Evolutionary conservation across 1,284 basidiomycete genomes (phyloP), one percentile per base, ranked within the genome.

Genomic region (Fomitopsis palustris): DNA sequence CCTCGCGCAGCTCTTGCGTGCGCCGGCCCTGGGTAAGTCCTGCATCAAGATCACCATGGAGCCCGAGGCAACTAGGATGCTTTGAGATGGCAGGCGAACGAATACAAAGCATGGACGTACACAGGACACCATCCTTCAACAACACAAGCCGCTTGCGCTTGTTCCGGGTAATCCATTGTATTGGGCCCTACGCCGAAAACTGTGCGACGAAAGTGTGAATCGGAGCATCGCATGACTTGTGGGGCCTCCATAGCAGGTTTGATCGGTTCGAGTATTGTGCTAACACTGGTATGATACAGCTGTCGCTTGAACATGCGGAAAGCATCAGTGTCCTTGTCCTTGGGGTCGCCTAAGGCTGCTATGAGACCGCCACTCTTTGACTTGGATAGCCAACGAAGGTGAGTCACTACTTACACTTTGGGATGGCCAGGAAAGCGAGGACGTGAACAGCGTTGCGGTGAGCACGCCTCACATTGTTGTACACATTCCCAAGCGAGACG

Each of bases 81-180:
- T n/a, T n/a, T n/a, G n/a, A n/a, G n/a, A n/a, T n/a, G n/a, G n/a
- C n/a, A n/a, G n/a, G n/a, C n/a, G n/a, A n/a, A n/a, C n/a, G n/a
- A n/a, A n/a, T n/a, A n/a, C n/a, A n/a, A n/a, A n/a, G n/a, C n/a
- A n/a, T n/a, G n/a, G n/a, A n/a, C n/a, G n/a, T n/a, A n/a, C n/a
- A n/a, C n/a, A n/a, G n/a, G n/a, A n/a, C n/a, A n/a, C n/a, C n/a
- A n/a, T n/a, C n/a, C n/a, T 56, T 70, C 64, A 7, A 72, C 65
- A 43, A 69, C 62, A 52, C 67, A 67, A 2, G 66, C 53, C 1
- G 66, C 33, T 0, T 70, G 43, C 0, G 57, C 64, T 56, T 73
- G 71, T 53, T 73, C 69, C 1, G 69, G 70, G 55, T 73, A 73
- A 49, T 73, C 71, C 3, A 68, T 66, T 25, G 72, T 71, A 55